Evolutionary conservation across 2,329 filamentous ascomycete species (phyloP).

Genomic region (Hymenotorrendiella dingleyae): DNA sequence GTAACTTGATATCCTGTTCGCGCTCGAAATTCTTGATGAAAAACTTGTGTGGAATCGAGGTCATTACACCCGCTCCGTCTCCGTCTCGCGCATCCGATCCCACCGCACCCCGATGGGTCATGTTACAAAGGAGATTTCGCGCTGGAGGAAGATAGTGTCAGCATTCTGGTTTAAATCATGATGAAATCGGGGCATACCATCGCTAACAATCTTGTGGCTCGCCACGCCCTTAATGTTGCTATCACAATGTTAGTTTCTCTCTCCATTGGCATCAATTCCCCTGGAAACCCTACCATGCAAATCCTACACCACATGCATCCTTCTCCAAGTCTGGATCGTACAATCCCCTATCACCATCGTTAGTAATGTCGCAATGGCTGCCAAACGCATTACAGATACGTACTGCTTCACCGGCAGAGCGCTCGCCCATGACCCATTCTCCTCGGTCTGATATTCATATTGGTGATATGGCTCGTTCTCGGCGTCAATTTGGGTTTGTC

Average conservation of each 20-base stretch:
- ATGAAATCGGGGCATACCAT: slow-evolving; percentile 56
- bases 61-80: slow-evolving; percentile 99
- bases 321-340: slow-evolving; percentile 96
- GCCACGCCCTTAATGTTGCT: slow-evolving; percentile 96
- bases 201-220: slow-evolving; percentile 97
- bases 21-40: slow-evolving; percentile 97
- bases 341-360: slow-evolving; percentile 54
- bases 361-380: neutral
- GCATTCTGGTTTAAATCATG: slow-evolving; percentile 10
- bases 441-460: slow-evolving; percentile 84
- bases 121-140: slow-evolving; percentile 94
- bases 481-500: slow-evolving; percentile 56
- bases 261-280: neutral
- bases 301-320: slow-evolving; percentile 99
- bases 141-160: slow-evolving; percentile 46
- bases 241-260: slow-evolving; percentile 20
- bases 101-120: slow-evolving; percentile 98
- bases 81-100: slow-evolving; percentile 97
- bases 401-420: slow-evolving; percentile 92
- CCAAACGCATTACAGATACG: slow-evolving; percentile 22
- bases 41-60: slow-evolving; percentile 95
- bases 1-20: slow-evolving; percentile 82
- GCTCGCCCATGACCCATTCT: slow-evolving; percentile 85
- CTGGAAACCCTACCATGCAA: slow-evolving; percentile 67
- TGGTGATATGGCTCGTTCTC: slow-evolving; percentile 55